phyloP scores from a whole-genome alignment of 257 asterid species.

The Salvia rosmarinus region DNA sequence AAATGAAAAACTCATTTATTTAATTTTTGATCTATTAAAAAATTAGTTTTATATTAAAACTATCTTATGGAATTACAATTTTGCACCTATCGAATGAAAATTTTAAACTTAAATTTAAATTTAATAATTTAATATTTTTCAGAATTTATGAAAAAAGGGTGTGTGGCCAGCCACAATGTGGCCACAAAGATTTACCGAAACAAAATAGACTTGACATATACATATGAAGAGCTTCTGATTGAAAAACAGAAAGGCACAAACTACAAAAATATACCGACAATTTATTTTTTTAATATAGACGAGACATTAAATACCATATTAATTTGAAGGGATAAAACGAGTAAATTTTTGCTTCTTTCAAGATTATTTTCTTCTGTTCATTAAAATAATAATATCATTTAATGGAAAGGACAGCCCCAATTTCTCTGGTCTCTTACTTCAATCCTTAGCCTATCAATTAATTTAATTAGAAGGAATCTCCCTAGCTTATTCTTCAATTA shows the following conservation, averaged over 20 bases:
- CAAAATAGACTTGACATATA: neutral
- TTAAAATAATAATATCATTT: conserved; percentile 3
- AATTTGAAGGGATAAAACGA: neutral
- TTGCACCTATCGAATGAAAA: too few species aligned
- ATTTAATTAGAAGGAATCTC: conserved; percentile 33
- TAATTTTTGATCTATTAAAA: too few species aligned
- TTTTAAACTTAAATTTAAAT: too few species aligned
- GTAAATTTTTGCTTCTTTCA: conserved; percentile 9
- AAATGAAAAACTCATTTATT: too few species aligned
- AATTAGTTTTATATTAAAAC: too few species aligned
- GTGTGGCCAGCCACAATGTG: too few species aligned
- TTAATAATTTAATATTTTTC: too few species aligned
- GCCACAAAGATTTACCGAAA: too few species aligned
- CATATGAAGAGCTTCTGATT: neutral
- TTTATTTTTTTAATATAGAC: neutral
- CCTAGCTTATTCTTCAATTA: conserved; percentile 33
- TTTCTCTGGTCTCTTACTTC: conserved; percentile 22
- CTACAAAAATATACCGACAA: conserved; percentile 16
- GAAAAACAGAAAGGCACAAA: neutral
- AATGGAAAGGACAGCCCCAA: conserved; percentile 32
- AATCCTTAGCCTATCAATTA: conserved; percentile 21
- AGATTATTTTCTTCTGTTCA: conserved; percentile 19
- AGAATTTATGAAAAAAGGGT: too few species aligned
- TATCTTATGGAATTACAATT: too few species aligned
- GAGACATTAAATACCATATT: conserved; percentile 7